Conservation (phyloP, 441 rosid species). For the Brassica balearica region DNA sequence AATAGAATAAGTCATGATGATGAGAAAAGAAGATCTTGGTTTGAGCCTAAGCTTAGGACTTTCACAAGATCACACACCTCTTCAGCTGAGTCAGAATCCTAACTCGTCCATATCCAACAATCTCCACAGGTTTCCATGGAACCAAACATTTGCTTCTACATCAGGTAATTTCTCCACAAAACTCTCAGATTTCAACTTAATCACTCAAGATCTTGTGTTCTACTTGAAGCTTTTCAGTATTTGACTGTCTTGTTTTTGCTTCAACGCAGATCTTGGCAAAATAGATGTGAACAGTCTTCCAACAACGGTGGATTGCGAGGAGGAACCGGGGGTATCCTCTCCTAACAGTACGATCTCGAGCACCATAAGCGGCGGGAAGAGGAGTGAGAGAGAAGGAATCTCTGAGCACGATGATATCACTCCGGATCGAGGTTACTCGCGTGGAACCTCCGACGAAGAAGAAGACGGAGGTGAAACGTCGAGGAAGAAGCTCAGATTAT, state of each 20-base stretch:
- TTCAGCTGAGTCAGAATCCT: slow-evolving; percentile 51
- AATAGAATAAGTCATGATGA: slow-evolving; percentile 48
- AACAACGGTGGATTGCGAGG: slow-evolving; percentile 63
- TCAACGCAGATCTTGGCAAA: slow-evolving; percentile 57
- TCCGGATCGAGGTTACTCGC: slow-evolving; percentile 63
- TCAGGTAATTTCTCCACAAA: slow-evolving; percentile 28
- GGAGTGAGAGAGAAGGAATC: slow-evolving; percentile 77
- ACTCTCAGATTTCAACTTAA: slow-evolving; percentile 10
- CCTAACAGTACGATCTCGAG: slow-evolving; percentile 94
- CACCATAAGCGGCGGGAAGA: slow-evolving; percentile 79
- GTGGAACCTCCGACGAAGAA: slow-evolving; percentile 87
- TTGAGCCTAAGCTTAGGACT: slow-evolving; percentile 78
- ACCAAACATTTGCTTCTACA: slow-evolving; percentile 51
- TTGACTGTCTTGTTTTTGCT: slow-evolving; percentile 5
- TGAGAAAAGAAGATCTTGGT: slow-evolving; percentile 79
- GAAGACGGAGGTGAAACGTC: slow-evolving; percentile 73
- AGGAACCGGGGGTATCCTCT: slow-evolving; percentile 84
- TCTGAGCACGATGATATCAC: slow-evolving; percentile 47
- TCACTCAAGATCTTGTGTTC: not conserved
- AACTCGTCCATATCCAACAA: slow-evolving; percentile 40
- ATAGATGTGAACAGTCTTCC: slow-evolving; percentile 89
- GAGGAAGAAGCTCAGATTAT: slow-evolving; percentile 87
- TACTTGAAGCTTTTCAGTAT: slow-evolving; percentile 22
- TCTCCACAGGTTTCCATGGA: slow-evolving; percentile 60
- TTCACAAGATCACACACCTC: slow-evolving; percentile 47